Base-by-base conservation (phyloP, 2,329 filamentous ascomycete species). In the Sporothrix phasma region DNA sequence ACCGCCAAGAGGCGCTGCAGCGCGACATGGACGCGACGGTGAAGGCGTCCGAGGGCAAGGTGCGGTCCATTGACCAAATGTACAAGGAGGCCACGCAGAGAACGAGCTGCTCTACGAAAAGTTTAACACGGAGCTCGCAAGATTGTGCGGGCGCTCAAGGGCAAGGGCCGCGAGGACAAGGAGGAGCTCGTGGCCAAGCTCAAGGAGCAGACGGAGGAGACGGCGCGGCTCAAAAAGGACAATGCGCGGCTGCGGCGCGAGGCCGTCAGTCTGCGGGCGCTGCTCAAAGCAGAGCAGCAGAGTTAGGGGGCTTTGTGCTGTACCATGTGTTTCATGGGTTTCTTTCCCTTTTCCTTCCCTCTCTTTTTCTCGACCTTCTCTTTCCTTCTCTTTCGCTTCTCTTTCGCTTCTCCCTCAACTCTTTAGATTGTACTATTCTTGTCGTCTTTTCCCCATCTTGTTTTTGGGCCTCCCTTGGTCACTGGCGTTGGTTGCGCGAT, bases 51-150 rank as follows among this genome's bases (percentile, higher is more conserved):
- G 92, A 97, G 73, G 83, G 82, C 65, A 92, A 94, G 70, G 87
- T 88, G 65, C 88, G 87, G 70, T 88, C 88, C 46, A 84, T 97
- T 62, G 92, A 97, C 73, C 89, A 95, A 75, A 78, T 96, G 61
- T 96, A 95, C 77, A 89, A 90, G 68, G 91, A 96, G 72, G 84
- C 87, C 17, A 91, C 87, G 70, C 90, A 0, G 93, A 97, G 78
- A 97, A 97, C 70, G 92, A 97, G 76, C 84, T 93, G 34, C 80
- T 97, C 63, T 97, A 97, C 74, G 89, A 93, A 69, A 88, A 87
- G 66, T 96, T 97, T 79, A 96, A 97, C 71, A 84, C 86, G n/a
- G 93, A 97, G 76, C 78, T 97, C 56, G 85, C 69, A 91, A 89
- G 77, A 89, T 97, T 66, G 81, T 92, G 49, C 88, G 85, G 73